Percentiles rank a stretch among this genome's conserved stretches.
These are phyloP conservation scores for Stachybotrys chlorohalonatus DNA, from an alignment of 2,329 filamentous ascomycete species.

Conservation along the genomic window DNA sequence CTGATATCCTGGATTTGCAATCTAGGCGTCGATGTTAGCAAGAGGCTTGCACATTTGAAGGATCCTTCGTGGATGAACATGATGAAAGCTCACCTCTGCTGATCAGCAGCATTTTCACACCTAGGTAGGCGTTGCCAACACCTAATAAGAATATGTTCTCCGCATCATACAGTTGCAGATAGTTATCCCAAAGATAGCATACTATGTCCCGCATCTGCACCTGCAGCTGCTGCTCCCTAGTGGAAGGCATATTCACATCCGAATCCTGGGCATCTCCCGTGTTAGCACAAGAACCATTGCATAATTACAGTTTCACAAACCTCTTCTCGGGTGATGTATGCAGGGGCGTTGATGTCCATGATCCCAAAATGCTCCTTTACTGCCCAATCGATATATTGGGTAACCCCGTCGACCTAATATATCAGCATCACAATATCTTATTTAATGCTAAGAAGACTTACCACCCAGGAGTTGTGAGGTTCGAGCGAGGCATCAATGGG, in stretches of 20 bases:
- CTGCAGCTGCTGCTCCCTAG: constrained; percentile 40
- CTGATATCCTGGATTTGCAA: constrained; percentile 59
- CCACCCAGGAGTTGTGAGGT: constrained; percentile 80
- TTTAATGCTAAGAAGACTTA: constrained; percentile 35
- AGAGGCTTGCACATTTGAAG: not conserved
- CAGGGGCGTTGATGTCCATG: constrained; percentile 86
- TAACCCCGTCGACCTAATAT: constrained; percentile 66
- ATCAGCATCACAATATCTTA: constrained; percentile 4
- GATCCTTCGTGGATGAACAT: not conserved
- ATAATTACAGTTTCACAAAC: constrained; percentile 27
- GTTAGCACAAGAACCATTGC: constrained; percentile 6
- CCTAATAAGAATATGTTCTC: constrained; percentile 79
- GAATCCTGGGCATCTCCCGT: constrained; percentile 26
- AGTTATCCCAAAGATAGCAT: constrained; percentile 93
- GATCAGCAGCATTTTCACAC: constrained; percentile 71
- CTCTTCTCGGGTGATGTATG: constrained; percentile 57
- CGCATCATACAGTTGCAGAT: constrained; percentile 67
- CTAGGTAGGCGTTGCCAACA: constrained; percentile 80
- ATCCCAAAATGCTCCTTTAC: constrained; percentile 67
- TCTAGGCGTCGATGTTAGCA: constrained; percentile 22
- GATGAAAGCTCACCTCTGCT: constrained; percentile 51
- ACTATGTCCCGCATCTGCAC: constrained; percentile 63
- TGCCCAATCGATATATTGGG: constrained; percentile 79
- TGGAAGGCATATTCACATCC: constrained; percentile 35
- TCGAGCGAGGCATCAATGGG: constrained; percentile 65